These are phyloP conservation scores for Macrolepiota dolichaula DNA, from an alignment of 768 basidiomycete species.

Conservation along the genomic window DNA sequence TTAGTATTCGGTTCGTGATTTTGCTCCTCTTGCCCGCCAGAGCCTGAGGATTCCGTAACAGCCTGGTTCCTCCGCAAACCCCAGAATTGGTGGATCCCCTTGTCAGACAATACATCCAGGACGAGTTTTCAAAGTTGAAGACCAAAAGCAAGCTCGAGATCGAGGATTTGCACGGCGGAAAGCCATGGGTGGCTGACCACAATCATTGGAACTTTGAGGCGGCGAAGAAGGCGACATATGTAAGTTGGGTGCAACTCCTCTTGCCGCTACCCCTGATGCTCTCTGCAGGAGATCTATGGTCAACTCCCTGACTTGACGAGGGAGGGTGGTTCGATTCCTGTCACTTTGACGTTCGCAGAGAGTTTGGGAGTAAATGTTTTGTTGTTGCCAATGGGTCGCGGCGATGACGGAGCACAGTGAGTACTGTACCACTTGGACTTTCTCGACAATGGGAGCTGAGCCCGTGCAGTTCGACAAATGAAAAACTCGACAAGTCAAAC, in stretches of 20 bases:
- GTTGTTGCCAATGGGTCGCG: conserved; percentile 88
- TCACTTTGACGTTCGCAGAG: conserved; percentile 92
- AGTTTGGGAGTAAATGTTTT: conserved; percentile 82
- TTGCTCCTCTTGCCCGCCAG: background rate
- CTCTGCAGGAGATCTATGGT: conserved; percentile 53
- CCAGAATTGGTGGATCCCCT: conserved; percentile 71
- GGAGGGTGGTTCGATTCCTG: conserved; percentile 94
- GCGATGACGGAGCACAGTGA: conserved; percentile 92
- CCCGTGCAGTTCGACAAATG: conserved; percentile 74
- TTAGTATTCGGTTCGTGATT: conserved; percentile 76
- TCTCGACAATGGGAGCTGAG: background rate
- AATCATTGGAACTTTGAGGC: conserved; percentile 95
- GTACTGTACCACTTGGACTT: conserved; percentile 34
- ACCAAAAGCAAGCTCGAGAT: conserved; percentile 79
- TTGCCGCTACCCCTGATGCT: background rate
- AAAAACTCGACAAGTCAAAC: conserved; percentile 90
- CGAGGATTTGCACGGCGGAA: conserved; percentile 76
- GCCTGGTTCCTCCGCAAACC: conserved; percentile 84
- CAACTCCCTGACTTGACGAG: conserved; percentile 79
- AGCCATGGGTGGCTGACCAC: conserved; percentile 83
- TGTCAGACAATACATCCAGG: conserved; percentile 65
- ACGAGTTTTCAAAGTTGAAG: conserved; percentile 81
- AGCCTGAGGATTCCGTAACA: conserved; percentile 18
- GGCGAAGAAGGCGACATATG: conserved; percentile 82
- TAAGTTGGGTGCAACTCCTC: conserved; percentile 16